Evolutionary conservation across 495 filamentous ascomycete species (phyloP).

Genomic region (Sabuloglossum arenarium): DNA sequence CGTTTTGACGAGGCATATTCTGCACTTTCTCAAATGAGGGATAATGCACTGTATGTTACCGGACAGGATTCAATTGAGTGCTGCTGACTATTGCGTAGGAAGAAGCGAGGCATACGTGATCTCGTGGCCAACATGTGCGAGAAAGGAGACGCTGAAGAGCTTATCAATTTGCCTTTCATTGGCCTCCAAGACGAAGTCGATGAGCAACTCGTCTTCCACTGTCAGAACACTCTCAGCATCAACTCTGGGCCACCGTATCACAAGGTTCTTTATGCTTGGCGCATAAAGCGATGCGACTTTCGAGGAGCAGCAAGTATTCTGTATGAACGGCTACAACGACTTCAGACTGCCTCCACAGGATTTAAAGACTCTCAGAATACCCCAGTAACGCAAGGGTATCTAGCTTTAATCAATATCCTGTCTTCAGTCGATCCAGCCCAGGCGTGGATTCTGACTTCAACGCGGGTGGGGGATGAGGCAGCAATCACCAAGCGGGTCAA

Average conservation of each 20-base stretch:
- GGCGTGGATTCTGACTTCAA: conserved; percentile 35
- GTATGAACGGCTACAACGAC: conserved; percentile 39
- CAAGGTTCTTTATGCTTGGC: conserved; percentile 74
- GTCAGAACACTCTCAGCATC: conserved; percentile 34
- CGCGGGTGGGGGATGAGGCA: conserved; percentile 20
- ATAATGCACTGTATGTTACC: conserved; percentile 31
- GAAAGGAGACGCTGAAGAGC: neutral
- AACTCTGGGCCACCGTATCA: conserved; percentile 42
- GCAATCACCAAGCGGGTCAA: neutral
- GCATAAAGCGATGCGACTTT: conserved; percentile 64
- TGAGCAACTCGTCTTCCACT: conserved; percentile 45
- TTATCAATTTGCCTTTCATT: conserved; percentile 50
- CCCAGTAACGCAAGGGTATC: conserved; percentile 39
- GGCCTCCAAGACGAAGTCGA: conserved; percentile 61
- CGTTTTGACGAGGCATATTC: conserved; percentile 69
- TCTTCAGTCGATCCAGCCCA: conserved; percentile 64
- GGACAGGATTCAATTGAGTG: neutral
- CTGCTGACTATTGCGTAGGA: neutral
- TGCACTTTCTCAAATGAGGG: conserved; percentile 47
- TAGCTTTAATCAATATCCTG: conserved; percentile 74
- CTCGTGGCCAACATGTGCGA: conserved; percentile 26
- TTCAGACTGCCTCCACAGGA: conserved; percentile 28
- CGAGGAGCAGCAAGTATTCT: conserved; percentile 71
- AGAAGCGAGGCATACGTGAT: neutral
- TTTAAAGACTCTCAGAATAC: conserved; percentile 33